A percentile compares a stretch with the other conserved stretches of the same genome.
Evolutionary conservation across 2,329 filamentous ascomycete species (phyloP).

Genomic region (Chalaropsis thielavioides): DNA sequence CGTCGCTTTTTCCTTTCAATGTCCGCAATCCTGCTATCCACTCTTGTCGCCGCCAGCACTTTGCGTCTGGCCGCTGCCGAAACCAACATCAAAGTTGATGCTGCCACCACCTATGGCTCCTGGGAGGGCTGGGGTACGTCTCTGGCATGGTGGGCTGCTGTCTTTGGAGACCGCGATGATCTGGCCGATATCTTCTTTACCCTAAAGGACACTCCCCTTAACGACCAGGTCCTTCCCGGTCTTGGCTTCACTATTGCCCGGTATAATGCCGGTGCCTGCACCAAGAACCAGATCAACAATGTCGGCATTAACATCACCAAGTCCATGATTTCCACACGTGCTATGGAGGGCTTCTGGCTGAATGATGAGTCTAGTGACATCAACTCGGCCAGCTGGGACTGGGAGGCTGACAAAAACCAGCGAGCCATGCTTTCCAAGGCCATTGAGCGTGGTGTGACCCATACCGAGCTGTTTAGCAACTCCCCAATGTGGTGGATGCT

Average conservation of each 20-base stretch:
- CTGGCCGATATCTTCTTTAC: constrained; percentile 30
- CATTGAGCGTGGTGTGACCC: constrained; percentile 25
- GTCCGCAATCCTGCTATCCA: constrained; percentile 13
- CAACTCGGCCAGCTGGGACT: constrained; percentile 28
- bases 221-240: constrained; percentile 25
- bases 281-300: constrained; percentile 25
- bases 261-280: constrained; percentile 31
- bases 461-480: constrained; percentile 33
- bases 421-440: constrained; percentile 29
- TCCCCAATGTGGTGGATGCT: constrained; percentile 34
- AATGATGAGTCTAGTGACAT: constrained; percentile 26
- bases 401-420: constrained; percentile 29
- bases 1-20: not conserved
- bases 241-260: constrained; percentile 31
- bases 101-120: constrained; percentile 24
- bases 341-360: constrained; percentile 30
- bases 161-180: constrained; percentile 29
- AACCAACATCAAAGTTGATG: constrained; percentile 11
- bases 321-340: constrained; percentile 27
- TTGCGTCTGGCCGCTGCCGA: constrained; percentile 6
- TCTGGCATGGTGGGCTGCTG: constrained; percentile 31
- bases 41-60: constrained; percentile 12
- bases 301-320: constrained; percentile 26
- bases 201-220: constrained; percentile 23
- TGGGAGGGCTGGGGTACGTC: constrained; percentile 34